phyloP scores from a whole-genome alignment of 495 filamentous ascomycete species.

The Xylona heveae region DNA sequence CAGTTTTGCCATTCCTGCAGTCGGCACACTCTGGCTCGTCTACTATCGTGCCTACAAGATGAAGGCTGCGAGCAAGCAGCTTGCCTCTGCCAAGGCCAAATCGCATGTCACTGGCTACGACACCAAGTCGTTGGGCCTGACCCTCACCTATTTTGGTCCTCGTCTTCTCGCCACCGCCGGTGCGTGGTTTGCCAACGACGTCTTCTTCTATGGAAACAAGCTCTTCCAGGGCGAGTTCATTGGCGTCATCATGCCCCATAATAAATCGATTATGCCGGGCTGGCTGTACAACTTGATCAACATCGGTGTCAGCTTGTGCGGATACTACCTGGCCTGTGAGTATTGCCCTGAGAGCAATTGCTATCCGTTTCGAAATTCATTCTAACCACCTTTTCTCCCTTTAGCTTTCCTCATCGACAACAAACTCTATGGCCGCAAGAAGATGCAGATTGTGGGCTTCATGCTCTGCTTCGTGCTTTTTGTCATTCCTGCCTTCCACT shows the following conservation, averaged over 20 bases:
- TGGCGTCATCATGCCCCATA: constrained; percentile 36
- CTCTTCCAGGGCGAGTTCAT: constrained; percentile 86
- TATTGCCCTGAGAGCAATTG: background rate
- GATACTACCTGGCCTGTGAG: constrained; percentile 55
- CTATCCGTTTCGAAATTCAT: background rate
- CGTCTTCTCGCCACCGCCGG: constrained; percentile 69
- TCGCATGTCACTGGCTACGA: constrained; percentile 73
- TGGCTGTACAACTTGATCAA: constrained; percentile 89
- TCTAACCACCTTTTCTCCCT: background rate
- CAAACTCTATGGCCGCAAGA: constrained; percentile 79
- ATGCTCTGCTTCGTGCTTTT: constrained; percentile 72
- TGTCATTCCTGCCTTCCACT: constrained; percentile 66
- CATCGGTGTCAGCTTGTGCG: constrained; percentile 55
- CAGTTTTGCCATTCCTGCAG: constrained; percentile 64
- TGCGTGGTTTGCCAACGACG: constrained; percentile 77
- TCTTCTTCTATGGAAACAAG: constrained; percentile 98
- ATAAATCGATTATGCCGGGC: constrained; percentile 46
- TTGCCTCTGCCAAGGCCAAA: constrained; percentile 63
- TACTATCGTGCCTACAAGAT: constrained; percentile 86
- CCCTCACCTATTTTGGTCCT: constrained; percentile 57
- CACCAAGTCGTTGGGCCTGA: constrained; percentile 49
- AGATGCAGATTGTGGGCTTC: constrained; percentile 85
- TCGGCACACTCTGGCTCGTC: constrained; percentile 77
- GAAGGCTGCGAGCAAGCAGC: constrained; percentile 51
- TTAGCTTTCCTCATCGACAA: constrained; percentile 61